Percentiles rank a stretch among this genome's conserved stretches.
phyloP scores from a whole-genome alignment of 2,329 filamentous ascomycete species.

The Rhinocladiella similis region DNA sequence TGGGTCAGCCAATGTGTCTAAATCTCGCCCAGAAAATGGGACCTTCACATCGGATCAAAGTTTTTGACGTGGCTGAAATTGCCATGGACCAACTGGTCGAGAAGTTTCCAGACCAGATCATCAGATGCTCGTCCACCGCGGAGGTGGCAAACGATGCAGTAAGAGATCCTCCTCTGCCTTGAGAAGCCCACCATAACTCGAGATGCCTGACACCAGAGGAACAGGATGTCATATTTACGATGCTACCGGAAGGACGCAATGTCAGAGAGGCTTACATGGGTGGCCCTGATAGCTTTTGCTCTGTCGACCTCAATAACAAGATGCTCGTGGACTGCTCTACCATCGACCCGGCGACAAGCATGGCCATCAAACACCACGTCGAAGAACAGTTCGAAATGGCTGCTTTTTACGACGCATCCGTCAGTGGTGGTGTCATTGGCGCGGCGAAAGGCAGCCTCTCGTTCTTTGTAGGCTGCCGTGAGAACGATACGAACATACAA shows the following conservation, averaged over 20 bases:
- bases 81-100: slow-evolving; percentile 45
- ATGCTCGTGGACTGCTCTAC: slow-evolving; percentile 58
- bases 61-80: slow-evolving; percentile 50
- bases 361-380: slow-evolving; percentile 24
- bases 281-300: slow-evolving; percentile 38
- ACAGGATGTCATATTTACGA: slow-evolving; percentile 39
- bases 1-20: slow-evolving; percentile 55
- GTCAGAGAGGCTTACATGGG: slow-evolving; percentile 47
- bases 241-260: slow-evolving; percentile 38
- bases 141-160: slow-evolving; percentile 54
- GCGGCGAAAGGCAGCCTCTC: slow-evolving; percentile 53
- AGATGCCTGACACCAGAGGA: not conserved
- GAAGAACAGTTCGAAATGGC: slow-evolving; percentile 31
- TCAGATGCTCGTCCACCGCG: slow-evolving; percentile 44
- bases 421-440: slow-evolving; percentile 54
- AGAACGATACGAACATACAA: slow-evolving; percentile 46
- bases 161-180: slow-evolving; percentile 27
- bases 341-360: slow-evolving; percentile 52
- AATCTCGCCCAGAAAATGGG: slow-evolving; percentile 52
- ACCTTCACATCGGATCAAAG: slow-evolving; percentile 43
- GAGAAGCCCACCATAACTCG: not conserved
- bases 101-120: slow-evolving; percentile 41
- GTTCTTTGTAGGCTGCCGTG: slow-evolving; percentile 55
- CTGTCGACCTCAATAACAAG: slow-evolving; percentile 44
- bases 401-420: slow-evolving; percentile 55